Conservation (phyloP, 257 asterid genomes). For the Lithospermum erythrorhizon region DNA sequence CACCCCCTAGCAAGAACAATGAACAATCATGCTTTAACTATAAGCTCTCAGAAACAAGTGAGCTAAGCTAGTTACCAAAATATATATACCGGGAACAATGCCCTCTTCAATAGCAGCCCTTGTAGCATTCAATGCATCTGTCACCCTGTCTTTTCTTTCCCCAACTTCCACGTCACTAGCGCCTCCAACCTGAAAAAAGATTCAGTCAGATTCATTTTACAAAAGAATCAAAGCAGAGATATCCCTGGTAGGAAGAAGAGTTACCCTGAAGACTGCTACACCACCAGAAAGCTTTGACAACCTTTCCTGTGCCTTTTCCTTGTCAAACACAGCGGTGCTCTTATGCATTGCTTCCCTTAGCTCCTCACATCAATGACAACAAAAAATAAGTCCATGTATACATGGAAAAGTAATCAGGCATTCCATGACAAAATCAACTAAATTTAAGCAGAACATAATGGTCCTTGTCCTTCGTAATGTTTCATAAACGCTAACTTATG, state of each 20-base stretch:
- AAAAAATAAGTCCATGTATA: neutral
- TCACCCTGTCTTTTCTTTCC: constrained; percentile 91
- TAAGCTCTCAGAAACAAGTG: constrained; percentile 3
- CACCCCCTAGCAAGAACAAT: constrained; percentile 51
- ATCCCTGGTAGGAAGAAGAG: neutral
- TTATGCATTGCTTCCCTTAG: constrained; percentile 57
- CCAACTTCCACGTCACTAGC: constrained; percentile 80
- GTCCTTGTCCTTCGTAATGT: neutral
- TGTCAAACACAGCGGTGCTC: constrained; percentile 65
- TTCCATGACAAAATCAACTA: neutral
- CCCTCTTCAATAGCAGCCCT: constrained; percentile 96
- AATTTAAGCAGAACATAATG: neutral
- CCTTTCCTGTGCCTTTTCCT: constrained; percentile 88
- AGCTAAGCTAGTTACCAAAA: neutral
- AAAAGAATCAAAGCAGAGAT: neutral
- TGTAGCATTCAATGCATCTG: constrained; percentile 92
- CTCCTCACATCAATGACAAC: constrained; percentile 24
- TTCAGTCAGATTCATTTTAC: neutral
- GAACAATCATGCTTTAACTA: constrained; percentile 2
- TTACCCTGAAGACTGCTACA: constrained; percentile 90
- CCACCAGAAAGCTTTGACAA: constrained; percentile 90
- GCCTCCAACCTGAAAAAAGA: constrained; percentile 73
- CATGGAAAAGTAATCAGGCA: neutral
- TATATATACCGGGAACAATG: constrained; percentile 61
- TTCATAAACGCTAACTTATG: neutral